These are phyloP conservation scores for Metarhizium anisopliae DNA, from an alignment of 2,329 filamentous ascomycete species.

Conservation along the genomic window DNA sequence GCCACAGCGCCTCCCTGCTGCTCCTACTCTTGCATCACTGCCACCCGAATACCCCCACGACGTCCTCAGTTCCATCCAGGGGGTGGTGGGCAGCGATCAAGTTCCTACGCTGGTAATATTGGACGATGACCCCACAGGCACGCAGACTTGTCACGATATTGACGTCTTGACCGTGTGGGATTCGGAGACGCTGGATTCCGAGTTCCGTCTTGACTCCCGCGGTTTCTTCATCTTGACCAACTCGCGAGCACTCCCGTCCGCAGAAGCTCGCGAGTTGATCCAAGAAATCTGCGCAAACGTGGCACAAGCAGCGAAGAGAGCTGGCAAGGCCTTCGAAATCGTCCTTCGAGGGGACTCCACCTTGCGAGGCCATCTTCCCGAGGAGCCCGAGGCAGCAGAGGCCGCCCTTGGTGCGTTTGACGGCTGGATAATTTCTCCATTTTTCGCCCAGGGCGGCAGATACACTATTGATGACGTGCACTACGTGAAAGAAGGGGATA, in stretches of 20 bases:
- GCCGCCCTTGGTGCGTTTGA: conserved; percentile 37
- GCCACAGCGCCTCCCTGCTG: conserved; percentile 10
- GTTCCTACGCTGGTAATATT: conserved; percentile 30
- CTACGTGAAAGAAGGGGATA: conserved; percentile 44
- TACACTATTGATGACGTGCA: conserved; percentile 47
- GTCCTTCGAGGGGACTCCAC: conserved; percentile 48
- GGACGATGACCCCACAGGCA: conserved; percentile 51
- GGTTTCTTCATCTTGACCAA: conserved; percentile 54
- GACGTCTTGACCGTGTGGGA: conserved; percentile 46
- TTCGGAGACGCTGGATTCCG: conserved; percentile 29
- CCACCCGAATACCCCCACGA: conserved; percentile 14
- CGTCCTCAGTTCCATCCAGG: conserved; percentile 12
- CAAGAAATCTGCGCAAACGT: conserved; percentile 39
- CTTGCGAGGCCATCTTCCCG: conserved; percentile 44
- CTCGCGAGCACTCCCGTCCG: conserved; percentile 41
- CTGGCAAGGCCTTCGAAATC: conserved; percentile 36
- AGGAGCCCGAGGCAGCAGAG: conserved; percentile 42
- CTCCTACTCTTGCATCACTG: conserved; percentile 13
- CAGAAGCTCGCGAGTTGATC: conserved; percentile 35
- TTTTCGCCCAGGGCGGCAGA: conserved; percentile 47
- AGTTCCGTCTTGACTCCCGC: conserved; percentile 28
- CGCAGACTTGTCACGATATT: conserved; percentile 50
- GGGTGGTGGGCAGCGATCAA: conserved; percentile 10
- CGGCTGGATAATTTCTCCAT: conserved; percentile 44
- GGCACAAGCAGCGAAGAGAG: conserved; percentile 30